Conservation (phyloP, 169 alveolate species). For the Plasmodium vivax region DNA sequence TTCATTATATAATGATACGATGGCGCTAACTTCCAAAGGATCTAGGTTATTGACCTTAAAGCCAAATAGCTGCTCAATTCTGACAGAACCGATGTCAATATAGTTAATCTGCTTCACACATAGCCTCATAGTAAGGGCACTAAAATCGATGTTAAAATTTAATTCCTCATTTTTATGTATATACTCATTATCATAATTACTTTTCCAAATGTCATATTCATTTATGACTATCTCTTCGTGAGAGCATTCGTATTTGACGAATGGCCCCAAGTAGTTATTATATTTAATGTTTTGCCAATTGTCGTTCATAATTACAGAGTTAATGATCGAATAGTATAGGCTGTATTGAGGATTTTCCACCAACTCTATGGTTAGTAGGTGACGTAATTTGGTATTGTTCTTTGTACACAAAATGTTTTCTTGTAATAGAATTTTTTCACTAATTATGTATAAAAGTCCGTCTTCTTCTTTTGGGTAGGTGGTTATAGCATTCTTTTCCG, state of each 20-base stretch:
- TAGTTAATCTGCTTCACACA: constrained; percentile 36
- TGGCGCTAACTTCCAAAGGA: constrained; percentile 7
- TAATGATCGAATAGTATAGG: constrained; percentile 28
- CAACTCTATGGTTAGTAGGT: constrained; percentile 13
- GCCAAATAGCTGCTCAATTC: constrained; percentile 24
- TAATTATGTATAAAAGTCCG: constrained; percentile 27
- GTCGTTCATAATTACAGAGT: constrained; percentile 21
- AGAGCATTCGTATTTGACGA: constrained; percentile 63
- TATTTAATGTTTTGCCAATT: background rate
- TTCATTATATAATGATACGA: constrained; percentile 13
- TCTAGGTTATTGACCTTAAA: constrained; percentile 10
- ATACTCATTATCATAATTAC: constrained; percentile 35
- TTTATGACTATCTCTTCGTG: background rate
- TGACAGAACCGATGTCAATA: constrained; percentile 43
- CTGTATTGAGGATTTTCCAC: constrained; percentile 11
- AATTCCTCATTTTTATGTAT: constrained; percentile 5
- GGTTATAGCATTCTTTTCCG: background rate
- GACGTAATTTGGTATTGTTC: background rate
- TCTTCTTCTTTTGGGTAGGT: constrained; percentile 6
- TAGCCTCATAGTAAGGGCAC: constrained; percentile 58
- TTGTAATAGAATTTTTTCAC: constrained; percentile 19
- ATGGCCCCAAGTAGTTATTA: constrained; percentile 45
- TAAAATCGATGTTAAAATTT: constrained; percentile 1
- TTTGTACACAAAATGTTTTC: constrained; percentile 42
- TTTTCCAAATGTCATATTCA: constrained; percentile 29